Evolutionary conservation across 225 moss, liverwort and hornwort species (phyloP).

Genomic region (Ulota crispa): DNA sequence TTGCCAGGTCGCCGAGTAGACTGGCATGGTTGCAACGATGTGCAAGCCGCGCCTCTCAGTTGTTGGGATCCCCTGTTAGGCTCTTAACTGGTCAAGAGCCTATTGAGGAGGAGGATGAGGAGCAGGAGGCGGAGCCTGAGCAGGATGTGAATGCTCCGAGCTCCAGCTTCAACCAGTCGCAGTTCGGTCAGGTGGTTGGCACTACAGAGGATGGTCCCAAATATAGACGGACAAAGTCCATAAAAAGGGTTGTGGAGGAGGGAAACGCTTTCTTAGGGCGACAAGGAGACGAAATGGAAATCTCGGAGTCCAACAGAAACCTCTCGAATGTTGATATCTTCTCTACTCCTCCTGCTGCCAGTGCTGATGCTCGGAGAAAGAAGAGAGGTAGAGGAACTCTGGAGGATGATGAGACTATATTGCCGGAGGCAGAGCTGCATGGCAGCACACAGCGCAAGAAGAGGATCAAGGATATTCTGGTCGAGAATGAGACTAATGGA

Average conservation of each 20-base stretch:
- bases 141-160: slow-evolving; percentile 51
- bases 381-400: slow-evolving; percentile 38
- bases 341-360: slow-evolving; percentile 30
- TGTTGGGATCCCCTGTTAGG: slow-evolving; percentile 44
- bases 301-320: slow-evolving; percentile 43
- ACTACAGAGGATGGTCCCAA: slow-evolving; percentile 35
- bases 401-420: slow-evolving; percentile 44
- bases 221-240: slow-evolving; percentile 64
- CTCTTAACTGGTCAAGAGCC: slow-evolving; percentile 30
- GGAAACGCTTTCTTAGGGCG: slow-evolving; percentile 42
- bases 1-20: slow-evolving; percentile 59
- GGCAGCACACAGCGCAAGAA: slow-evolving; percentile 65
- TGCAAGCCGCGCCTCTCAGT: slow-evolving; percentile 46
- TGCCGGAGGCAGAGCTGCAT: slow-evolving; percentile 49
- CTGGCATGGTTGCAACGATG: slow-evolving; percentile 61
- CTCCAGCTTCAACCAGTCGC: slow-evolving; percentile 85
- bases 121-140: slow-evolving; percentile 30
- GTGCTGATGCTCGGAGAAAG: slow-evolving; percentile 56
- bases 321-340: slow-evolving; percentile 25
- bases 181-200: slow-evolving; percentile 70
- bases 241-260: slow-evolving; percentile 65
- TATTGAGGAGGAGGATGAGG: slow-evolving; percentile 31
- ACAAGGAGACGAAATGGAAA: slow-evolving; percentile 46
- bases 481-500: slow-evolving; percentile 62
- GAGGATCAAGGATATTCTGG: slow-evolving; percentile 74